Evolutionary conservation across 805 yeast genomes (phyloP).

Genomic region (Candida golubevii): DNA sequence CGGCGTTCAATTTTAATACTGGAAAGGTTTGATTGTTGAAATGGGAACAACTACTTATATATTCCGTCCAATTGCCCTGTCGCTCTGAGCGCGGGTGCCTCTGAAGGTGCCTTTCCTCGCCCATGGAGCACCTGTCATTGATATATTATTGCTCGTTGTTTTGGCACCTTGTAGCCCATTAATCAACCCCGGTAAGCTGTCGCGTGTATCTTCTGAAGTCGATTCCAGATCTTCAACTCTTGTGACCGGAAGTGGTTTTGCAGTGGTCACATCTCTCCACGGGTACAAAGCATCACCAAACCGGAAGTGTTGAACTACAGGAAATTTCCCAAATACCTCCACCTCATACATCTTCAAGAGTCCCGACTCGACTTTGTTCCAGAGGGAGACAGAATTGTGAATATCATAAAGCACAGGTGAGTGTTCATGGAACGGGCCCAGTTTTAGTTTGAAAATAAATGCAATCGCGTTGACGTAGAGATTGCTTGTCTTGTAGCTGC

Average conservation of each 20-base stretch:
- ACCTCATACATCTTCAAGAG: conserved; percentile 94
- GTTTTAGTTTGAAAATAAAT: conserved; percentile 23
- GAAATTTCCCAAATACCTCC: conserved; percentile 85
- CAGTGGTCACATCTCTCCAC: conserved; percentile 13
- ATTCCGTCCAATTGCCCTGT: background rate
- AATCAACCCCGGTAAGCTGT: conserved; percentile 17
- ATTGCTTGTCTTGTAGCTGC: conserved; percentile 10
- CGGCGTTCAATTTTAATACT: conserved; percentile 45
- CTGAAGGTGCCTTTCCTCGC: conserved; percentile 14
- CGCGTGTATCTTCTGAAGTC: conserved; percentile 2
- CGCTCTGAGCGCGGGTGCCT: background rate
- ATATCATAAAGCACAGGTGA: conserved; percentile 97
- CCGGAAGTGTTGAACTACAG: conserved; percentile 90
- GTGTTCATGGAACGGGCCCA: conserved; percentile 47
- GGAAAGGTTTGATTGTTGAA: background rate
- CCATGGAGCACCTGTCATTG: conserved; percentile 43
- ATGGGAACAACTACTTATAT: background rate
- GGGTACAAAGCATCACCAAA: conserved; percentile 50
- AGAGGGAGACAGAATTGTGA: conserved; percentile 72
- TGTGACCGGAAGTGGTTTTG: conserved; percentile 7
- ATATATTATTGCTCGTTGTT: conserved; percentile 26
- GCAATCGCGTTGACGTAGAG: conserved; percentile 40
- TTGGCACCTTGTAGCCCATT: conserved; percentile 23
- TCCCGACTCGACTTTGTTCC: conserved; percentile 91
- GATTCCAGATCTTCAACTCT: background rate